These are phyloP conservation scores for Mucor mucedo DNA, from an alignment of 371 early-diverging fungal species.

Conservation along the genomic window DNA sequence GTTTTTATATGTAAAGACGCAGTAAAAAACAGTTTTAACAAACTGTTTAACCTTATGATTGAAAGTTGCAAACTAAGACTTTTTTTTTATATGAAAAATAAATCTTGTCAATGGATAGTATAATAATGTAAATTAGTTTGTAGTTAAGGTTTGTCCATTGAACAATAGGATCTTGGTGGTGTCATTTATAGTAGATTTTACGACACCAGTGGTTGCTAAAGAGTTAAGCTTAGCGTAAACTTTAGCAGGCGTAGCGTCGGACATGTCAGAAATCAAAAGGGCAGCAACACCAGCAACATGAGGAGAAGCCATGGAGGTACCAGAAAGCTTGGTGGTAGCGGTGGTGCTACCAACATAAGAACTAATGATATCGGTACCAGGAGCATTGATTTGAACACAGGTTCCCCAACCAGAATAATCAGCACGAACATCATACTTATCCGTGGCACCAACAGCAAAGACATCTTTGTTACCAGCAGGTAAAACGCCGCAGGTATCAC, in stretches of 20 bases:
- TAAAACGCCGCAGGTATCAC: constrained; percentile 69
- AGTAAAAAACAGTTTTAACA: too few relatives aligned
- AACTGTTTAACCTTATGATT: too few relatives aligned
- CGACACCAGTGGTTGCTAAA: constrained; percentile 17
- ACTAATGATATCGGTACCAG: constrained; percentile 53
- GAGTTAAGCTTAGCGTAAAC: constrained; percentile 31
- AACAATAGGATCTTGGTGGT: constrained; percentile 25
- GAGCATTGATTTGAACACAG: constrained; percentile 69
- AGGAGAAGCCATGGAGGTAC: constrained; percentile 83
- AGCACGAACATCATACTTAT: constrained; percentile 52
- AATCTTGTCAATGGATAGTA: too few relatives aligned
- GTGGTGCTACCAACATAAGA: constrained; percentile 38
- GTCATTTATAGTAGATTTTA: background rate
- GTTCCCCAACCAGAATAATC: constrained; percentile 58
- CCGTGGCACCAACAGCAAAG: constrained; percentile 72
- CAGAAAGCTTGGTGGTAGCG: constrained; percentile 63
- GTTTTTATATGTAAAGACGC: too few relatives aligned
- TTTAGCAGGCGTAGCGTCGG: constrained; percentile 29
- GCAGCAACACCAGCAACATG: constrained; percentile 85
- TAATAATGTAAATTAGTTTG: constrained; percentile 3
- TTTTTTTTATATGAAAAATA: too few relatives aligned
- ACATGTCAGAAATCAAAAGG: constrained; percentile 30
- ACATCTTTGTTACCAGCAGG: constrained; percentile 70
- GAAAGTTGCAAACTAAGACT: too few relatives aligned
- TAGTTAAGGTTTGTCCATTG: constrained; percentile 25